phyloP scores from a whole-genome alignment of 352 stramenopile species.

The Pilasporangium apinafurcum region DNA sequence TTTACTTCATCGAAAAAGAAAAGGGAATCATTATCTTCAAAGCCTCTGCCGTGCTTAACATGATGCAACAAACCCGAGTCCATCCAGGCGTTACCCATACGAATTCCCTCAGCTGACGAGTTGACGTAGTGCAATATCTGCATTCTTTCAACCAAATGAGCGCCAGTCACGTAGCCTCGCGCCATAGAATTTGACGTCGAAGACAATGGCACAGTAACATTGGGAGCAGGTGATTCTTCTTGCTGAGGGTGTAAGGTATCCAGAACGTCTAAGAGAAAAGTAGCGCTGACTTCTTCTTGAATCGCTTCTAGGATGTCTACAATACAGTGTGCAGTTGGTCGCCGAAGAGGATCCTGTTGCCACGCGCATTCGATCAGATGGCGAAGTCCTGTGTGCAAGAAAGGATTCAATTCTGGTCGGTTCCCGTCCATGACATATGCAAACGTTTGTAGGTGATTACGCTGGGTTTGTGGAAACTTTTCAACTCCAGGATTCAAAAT shows the following conservation, averaged over 20 bases:
- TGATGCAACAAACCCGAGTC: constrained; percentile 17
- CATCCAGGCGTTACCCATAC: constrained; percentile 36
- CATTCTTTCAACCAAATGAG: constrained; percentile 21
- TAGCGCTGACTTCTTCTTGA: constrained; percentile 30
- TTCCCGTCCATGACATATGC: constrained; percentile 33
- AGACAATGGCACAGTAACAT: too few species aligned
- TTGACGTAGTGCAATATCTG: constrained; percentile 32
- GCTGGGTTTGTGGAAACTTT: constrained; percentile 38
- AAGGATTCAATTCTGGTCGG: constrained; percentile 22
- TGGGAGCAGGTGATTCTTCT: too few species aligned
- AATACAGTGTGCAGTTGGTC: constrained; percentile 33
- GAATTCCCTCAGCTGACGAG: constrained; percentile 25
- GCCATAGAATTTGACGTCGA: too few species aligned
- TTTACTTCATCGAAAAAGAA: constrained; percentile 22
- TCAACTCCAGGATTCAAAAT: constrained; percentile 37
- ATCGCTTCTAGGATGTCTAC: constrained; percentile 34
- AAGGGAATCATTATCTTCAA: constrained; percentile 5
- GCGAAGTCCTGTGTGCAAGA: constrained; percentile 20
- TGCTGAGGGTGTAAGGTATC: constrained; percentile 29
- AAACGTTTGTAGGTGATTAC: constrained; percentile 51
- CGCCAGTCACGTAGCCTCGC: constrained; percentile 15
- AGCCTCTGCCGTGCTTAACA: constrained; percentile 8
- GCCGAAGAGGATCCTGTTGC: constrained; percentile 25
- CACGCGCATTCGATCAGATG: constrained; percentile 31
- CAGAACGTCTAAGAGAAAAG: constrained; percentile 27